These are phyloP conservation scores for Talaromyces islandicus DNA, from an alignment of 2,329 filamentous ascomycete genomes.

Conservation along the genomic window DNA sequence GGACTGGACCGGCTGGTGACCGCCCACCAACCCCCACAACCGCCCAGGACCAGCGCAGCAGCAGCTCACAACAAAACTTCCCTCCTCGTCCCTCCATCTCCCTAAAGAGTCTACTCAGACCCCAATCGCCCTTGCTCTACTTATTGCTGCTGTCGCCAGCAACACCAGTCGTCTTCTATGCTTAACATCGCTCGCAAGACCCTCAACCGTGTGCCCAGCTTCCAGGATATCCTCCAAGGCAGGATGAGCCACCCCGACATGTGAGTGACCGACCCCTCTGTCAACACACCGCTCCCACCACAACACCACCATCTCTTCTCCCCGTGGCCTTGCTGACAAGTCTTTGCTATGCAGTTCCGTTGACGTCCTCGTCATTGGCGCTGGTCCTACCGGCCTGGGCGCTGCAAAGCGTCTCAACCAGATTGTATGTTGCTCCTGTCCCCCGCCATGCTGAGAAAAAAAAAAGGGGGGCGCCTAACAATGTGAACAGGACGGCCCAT, in stretches of 20 bases:
- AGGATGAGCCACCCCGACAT: constrained; percentile 42
- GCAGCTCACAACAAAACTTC: constrained; percentile 3
- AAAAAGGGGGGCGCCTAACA: constrained; percentile 12
- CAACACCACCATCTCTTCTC: not conserved
- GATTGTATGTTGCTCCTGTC: constrained; percentile 58
- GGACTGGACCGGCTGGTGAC: not conserved
- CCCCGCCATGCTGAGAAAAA: not conserved
- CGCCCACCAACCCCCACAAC: constrained; percentile 8
- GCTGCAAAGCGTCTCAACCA: constrained; percentile 97
- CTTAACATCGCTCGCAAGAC: constrained; percentile 39
- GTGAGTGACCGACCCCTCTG: constrained; percentile 21
- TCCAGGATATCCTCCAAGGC: constrained; percentile 42
- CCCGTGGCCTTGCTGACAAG: constrained; percentile 10
- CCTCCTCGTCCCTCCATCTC: constrained; percentile 17
- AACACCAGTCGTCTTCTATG: constrained; percentile 32
- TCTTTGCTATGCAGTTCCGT: constrained; percentile 59
- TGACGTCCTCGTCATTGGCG: constrained; percentile 96
- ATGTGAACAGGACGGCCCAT: constrained; percentile 67
- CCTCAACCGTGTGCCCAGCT: constrained; percentile 39
- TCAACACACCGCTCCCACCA: not conserved
- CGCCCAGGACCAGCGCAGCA: not conserved
- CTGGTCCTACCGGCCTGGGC: constrained; percentile 93
- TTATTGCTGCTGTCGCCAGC: constrained; percentile 19
- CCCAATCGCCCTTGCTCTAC: constrained; percentile 16
- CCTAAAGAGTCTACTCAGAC: constrained; percentile 5